Base-by-base conservation (phyloP, 352 stramenopile species). In the Pythium apleroticum region DNA sequence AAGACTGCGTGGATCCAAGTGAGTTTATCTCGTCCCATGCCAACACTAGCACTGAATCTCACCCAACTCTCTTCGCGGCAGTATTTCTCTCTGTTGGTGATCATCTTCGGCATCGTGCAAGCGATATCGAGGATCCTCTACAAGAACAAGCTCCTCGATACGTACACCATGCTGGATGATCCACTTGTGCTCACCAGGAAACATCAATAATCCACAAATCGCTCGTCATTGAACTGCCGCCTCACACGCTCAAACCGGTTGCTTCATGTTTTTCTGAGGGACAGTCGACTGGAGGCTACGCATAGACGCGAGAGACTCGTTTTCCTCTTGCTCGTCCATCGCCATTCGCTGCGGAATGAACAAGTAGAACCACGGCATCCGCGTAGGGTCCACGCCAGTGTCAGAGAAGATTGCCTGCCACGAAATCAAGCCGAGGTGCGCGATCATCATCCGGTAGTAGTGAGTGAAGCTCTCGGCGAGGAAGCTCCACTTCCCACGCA, bases 401-500 rank as follows among this genome's bases (percentile, higher is more conserved):
- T 88, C 80, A 4, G 84, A 87, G 52, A 91, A 93, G 35, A 88
- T 75, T 0, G 74, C 78, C 74, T 90, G 85, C 85, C 85, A 93
- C 46, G 76, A 80, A 20, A 91, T 81, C 60, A 93, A 83, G 4
- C 85, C 82, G 22, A 93, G 62, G 43, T 93, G 85, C 35, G 74
- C 73, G 41, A 93, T 77, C 78, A 91, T 91, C 77, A 91, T 85
- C 53, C 85, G 82, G 64, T 93, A 93, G 66, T 93, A 93, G 37
- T 90, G 79, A 24, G 70, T 77, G 54, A 93, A 93, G 14, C 64
- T 81, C 39, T 81, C 62, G 0, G 85, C 81, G 17, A 93, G 72
- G 50, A 91, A 93, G 57, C 81, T 84, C 85, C 85, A 91, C 19
- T 66, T 65, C 3, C 75, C 81, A 37, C 69, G 69, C 37, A 88